A percentile compares a stretch with the other conserved stretches of the same genome.
These are phyloP conservation scores for Populus pruinosa DNA, from an alignment of 345 rosid species.

Conservation along the genomic window DNA sequence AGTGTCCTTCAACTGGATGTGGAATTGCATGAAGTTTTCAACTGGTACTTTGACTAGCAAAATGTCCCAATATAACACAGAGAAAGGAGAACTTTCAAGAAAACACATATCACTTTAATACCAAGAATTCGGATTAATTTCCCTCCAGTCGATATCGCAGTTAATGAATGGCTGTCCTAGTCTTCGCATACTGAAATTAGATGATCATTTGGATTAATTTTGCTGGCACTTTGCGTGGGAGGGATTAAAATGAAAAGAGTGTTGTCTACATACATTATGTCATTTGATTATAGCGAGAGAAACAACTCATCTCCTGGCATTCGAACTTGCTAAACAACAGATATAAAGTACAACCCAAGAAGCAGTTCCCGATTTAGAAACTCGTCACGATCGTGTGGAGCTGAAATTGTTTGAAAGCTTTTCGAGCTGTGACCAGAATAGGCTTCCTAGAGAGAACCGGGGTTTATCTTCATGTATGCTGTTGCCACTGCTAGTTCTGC, in stretches of 20 bases:
- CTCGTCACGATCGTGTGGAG: conserved; percentile 37
- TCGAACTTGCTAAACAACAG: conserved; percentile 8
- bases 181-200: background rate
- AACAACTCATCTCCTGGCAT: background rate
- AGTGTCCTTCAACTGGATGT: background rate
- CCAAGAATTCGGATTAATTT: background rate
- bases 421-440: conserved; percentile 74
- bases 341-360: background rate
- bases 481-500: conserved; percentile 19
- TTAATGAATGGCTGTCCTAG: background rate
- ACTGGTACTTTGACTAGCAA: background rate
- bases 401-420: conserved; percentile 53
- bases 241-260: background rate
- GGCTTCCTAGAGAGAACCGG: conserved; percentile 50
- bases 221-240: background rate
- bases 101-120: background rate
- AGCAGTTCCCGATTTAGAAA: conserved; percentile 1
- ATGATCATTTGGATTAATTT: background rate
- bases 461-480: conserved; percentile 34
- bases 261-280: background rate
- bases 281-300: background rate
- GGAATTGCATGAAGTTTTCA: background rate
- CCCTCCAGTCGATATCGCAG: background rate
- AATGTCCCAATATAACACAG: background rate
- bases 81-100: background rate